These are phyloP conservation scores for Chaetothyriales sp. DNA, from an alignment of 2,329 filamentous ascomycete genomes.

Conservation along the genomic window DNA sequence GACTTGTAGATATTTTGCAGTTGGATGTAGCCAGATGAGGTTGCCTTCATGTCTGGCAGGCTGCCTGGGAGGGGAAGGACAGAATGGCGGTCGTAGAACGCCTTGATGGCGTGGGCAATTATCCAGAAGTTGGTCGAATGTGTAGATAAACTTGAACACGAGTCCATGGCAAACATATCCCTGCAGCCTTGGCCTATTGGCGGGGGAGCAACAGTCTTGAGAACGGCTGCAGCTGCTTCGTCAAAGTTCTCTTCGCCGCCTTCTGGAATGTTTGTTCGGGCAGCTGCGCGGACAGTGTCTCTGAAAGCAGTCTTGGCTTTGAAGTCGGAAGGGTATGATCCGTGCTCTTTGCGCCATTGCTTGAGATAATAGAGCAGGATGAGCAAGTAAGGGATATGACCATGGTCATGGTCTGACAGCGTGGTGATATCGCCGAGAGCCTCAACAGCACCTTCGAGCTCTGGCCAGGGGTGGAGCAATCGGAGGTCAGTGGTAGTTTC, in stretches of 20 bases:
- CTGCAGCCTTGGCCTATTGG: constrained; percentile 53
- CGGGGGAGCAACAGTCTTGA: constrained; percentile 66
- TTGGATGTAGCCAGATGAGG: constrained; percentile 74
- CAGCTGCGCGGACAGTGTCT: constrained; percentile 48
- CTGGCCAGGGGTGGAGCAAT: constrained; percentile 71
- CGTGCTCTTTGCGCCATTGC: constrained; percentile 61
- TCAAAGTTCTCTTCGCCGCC: constrained; percentile 95
- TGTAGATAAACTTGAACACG: constrained; percentile 33
- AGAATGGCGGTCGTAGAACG: constrained; percentile 59
- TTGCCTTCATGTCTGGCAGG: constrained; percentile 94
- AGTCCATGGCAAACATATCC: constrained; percentile 62
- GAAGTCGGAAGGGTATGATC: constrained; percentile 55
- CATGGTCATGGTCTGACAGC: constrained; percentile 67
- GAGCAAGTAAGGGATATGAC: constrained; percentile 76
- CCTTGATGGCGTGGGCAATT: constrained; percentile 62
- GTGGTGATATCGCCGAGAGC: constrained; percentile 51
- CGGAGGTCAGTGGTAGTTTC: constrained; percentile 73
- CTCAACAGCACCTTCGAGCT: constrained; percentile 52
- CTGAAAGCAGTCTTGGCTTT: constrained; percentile 77
- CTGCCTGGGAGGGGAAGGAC: constrained; percentile 71
- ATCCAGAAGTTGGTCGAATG: constrained; percentile 65
- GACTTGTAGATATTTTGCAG: constrained; percentile 86
- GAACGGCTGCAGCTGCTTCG: constrained; percentile 71
- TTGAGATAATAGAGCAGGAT: constrained; percentile 70
- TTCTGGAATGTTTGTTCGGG: constrained; percentile 59